Evolutionary conservation across 306 rosid genomes (phyloP), one percentile per base, ranked within the genome.

Genomic region (Prunus dulcis): DNA sequence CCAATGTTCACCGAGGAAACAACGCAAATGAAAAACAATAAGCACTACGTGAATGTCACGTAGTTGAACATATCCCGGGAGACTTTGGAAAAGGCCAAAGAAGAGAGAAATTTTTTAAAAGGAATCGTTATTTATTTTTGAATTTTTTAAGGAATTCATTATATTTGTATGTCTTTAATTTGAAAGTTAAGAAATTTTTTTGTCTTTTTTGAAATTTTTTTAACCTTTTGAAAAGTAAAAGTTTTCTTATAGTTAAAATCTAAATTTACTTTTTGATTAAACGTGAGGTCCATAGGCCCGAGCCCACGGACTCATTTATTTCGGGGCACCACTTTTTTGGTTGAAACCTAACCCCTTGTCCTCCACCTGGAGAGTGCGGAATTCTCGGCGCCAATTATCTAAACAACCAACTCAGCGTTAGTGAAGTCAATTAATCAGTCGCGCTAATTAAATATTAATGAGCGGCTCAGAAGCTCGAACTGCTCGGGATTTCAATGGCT

Each of bases 311-410:
- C 6, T 20, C 15, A 10, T 56, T 56, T 56, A 10, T 56, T 10
- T 25, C 43, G 20, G 32, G 76, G 57, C 22, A 58, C 78, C 30
- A 47, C 55, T 23, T 23, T 67, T 69, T 23, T 1, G 13, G 57
- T 27, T 47, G 30, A 15, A 12, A 73, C 86, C 81, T 20, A 68
- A 75, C 22, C 69, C 78, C 50, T 82, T 82, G 87, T 82, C 87
- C 46, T 78, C 87, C 74, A 67, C 67, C 20, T 80, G 71, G 79
- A 71, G 32, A 67, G 74, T 80, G 82, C 91, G 93, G 52, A 81
- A 83, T 86, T 69, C 60, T 46, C 91, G 96, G 92, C 85, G 75
- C 84, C 83, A 79, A 79, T 85, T 77, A 70, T 71, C 71, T 3
- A 14, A 34, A 34, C 56, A 9, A 30, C 30, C 15, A 79, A 69